Conservation (phyloP, 169 alveolate genomes). For the Plasmodium cynomolgi region DNA sequence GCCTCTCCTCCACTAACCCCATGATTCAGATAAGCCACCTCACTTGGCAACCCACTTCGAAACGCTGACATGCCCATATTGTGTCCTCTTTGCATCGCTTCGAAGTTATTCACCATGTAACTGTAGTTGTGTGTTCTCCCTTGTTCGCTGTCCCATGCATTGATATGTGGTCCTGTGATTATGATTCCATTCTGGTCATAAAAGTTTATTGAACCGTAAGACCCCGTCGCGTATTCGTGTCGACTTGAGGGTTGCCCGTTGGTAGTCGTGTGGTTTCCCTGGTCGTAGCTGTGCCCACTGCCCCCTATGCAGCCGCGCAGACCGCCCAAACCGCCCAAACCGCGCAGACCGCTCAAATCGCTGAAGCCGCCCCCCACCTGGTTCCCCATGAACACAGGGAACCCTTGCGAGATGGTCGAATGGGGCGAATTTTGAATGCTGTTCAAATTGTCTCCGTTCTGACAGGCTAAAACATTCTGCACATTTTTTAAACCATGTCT, state of each 20-base stretch:
- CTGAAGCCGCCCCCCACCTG: no score
- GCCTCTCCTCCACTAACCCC: not conserved
- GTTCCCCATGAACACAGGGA: not conserved
- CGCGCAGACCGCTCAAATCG: not conserved
- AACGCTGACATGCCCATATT: not conserved
- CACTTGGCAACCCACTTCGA: not conserved
- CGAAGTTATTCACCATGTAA: not conserved
- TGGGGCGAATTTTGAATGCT: not conserved
- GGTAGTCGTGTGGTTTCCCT: not conserved
- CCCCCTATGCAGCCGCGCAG: not conserved
- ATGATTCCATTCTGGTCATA: not conserved
- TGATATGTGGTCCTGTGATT: not conserved
- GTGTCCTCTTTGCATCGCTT: not conserved
- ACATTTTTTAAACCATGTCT: not conserved
- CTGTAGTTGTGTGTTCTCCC: not conserved
- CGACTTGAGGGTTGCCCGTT: not conserved
- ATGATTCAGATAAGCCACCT: not conserved
- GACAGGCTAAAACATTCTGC: not conserved
- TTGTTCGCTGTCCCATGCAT: not conserved
- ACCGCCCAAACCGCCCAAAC: no score
- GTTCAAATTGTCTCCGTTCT: not conserved
- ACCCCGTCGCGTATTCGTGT: not conserved
- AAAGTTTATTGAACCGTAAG: not conserved
- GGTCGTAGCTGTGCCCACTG: not conserved
- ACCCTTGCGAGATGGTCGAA: not conserved